Evolutionary conservation across 2,329 filamentous ascomycete genomes (phyloP), one percentile per base, ranked within the genome.

Genomic region (Paracorniculantispora psalliotae): DNA sequence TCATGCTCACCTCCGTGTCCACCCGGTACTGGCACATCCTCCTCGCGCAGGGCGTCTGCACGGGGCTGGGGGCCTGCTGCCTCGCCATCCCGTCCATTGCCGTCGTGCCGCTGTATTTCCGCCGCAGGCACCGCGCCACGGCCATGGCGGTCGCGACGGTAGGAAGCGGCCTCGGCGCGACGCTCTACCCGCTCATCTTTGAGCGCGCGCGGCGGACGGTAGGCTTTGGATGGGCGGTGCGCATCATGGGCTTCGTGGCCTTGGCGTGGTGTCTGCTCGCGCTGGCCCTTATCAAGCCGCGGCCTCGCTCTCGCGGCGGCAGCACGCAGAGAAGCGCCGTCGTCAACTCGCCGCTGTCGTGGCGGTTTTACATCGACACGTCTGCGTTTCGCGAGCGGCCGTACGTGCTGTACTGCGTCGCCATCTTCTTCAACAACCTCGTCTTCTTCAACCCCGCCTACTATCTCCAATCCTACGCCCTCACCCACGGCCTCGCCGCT

Each of bases 401-500:
- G 0, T 75, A 68, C 49, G 59, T 72, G 4, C 58, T 73, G 19
- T 72, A 69, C 61, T 69, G 67, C 57, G 43, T 69, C 0, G 69
- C 65, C 30, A 67, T 72, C 51, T 70, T 69, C 64, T 67, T 75
- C 60, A 70, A 66, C 62, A 70, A 72, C 63, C 46, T 75, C 41
- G 66, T 62, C 49, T 70, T 73, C 65, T 74, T 69, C 66, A 70
- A 72, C 15, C 76, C 75, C 1, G 73, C 77, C 53, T 81, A 77
- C 66, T 81, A 78, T 60, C 68, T 79, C 35, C 72, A 77, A 55
- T 68, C 68, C 1, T 81, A 77, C 49, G 75, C 77, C 2, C 64
- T 74, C 3, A 65, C 67, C n/a, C 64, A 69, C 5, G 69, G 73
- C 1, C 60, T 71, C 46, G 67, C 69, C 1, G 65, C 65, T 5